A percentile compares a stretch with the other conserved stretches of the same genome.
These are phyloP conservation scores for Dendrocalamus latiflorus DNA, from an alignment of 202 grass and related monocot species.

Conservation along the genomic window DNA sequence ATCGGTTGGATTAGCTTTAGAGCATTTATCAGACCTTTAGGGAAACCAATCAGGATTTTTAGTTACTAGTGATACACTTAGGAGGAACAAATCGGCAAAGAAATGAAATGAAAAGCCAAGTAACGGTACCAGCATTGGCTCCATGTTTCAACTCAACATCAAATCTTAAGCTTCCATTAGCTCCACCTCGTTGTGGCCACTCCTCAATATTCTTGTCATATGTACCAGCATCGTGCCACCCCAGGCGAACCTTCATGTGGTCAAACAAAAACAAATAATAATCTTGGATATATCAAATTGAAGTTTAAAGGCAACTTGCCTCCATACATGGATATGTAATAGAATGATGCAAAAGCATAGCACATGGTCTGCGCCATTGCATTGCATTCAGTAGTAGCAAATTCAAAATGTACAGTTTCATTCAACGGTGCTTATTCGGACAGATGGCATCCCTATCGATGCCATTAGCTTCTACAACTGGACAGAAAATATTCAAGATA, in stretches of 20 bases:
- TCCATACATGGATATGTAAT: neutral
- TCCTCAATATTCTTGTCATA: conserved; percentile 90
- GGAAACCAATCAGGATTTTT: neutral
- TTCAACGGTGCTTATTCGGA: neutral
- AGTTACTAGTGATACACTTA: neutral
- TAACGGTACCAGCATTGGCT: conserved; percentile 85
- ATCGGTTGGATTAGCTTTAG: conserved; percentile 90
- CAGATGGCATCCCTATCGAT: neutral
- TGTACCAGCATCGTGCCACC: conserved; percentile 96
- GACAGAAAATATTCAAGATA: neutral
- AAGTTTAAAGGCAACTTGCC: neutral
- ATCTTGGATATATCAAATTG: conserved; percentile 7
- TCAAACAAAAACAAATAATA: conserved; percentile 20
- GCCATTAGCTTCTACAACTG: neutral
- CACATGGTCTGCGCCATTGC: neutral
- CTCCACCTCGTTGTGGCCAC: conserved; percentile 84
- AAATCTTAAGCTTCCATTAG: conserved; percentile 94
- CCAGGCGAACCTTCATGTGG: conserved; percentile 64
- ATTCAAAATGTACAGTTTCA: neutral
- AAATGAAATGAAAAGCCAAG: neutral
- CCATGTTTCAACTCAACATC: conserved; percentile 90
- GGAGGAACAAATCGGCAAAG: conserved; percentile 8
- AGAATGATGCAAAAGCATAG: conserved; percentile 2
- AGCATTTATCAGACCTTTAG: conserved; percentile 86
- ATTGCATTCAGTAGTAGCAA: conserved; percentile 23